phyloP scores from a whole-genome alignment of 805 yeast species.

The Kodamaea leandrae region DNA sequence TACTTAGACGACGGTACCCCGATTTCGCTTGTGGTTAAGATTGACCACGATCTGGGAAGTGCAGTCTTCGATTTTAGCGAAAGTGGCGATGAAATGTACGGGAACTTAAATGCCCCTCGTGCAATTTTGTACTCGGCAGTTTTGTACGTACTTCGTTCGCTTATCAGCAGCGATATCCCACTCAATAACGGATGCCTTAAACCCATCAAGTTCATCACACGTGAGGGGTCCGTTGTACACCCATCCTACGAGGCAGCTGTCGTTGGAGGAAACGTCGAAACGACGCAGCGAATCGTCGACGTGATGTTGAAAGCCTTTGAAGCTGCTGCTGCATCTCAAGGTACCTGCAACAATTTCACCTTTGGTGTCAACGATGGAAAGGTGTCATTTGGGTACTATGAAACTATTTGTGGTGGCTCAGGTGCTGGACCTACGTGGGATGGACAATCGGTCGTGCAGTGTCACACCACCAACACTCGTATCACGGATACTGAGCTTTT shows the following conservation, averaged over 20 bases:
- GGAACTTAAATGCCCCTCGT: constrained; percentile 88
- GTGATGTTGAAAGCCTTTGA: constrained; percentile 81
- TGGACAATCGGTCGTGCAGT: constrained; percentile 88
- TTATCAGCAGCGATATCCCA: constrained; percentile 86
- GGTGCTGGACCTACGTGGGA: constrained; percentile 89
- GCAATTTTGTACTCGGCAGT: constrained; percentile 90
- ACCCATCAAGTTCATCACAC: constrained; percentile 62
- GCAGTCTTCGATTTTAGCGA: constrained; percentile 83
- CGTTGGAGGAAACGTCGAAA: constrained; percentile 88
- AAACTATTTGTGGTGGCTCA: constrained; percentile 93
- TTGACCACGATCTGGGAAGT: constrained; percentile 47
- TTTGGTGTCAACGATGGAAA: constrained; percentile 73
- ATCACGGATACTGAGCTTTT: constrained; percentile 89
- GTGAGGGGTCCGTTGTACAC: constrained; percentile 46
- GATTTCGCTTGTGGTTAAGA: constrained; percentile 54
- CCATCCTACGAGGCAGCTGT: constrained; percentile 89
- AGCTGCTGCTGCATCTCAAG: constrained; percentile 94
- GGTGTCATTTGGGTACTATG: constrained; percentile 84
- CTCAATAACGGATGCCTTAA: constrained; percentile 88
- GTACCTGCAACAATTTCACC: constrained; percentile 91
- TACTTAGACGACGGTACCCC: constrained; percentile 79
- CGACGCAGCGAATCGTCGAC: constrained; percentile 91
- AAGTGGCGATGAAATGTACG: constrained; percentile 83
- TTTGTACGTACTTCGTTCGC: constrained; percentile 78
- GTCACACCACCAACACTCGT: constrained; percentile 91